These are phyloP conservation scores for Paspalum vaginatum DNA, from an alignment of 176 grass and related monocot genomes.

Conservation along the genomic window DNA sequence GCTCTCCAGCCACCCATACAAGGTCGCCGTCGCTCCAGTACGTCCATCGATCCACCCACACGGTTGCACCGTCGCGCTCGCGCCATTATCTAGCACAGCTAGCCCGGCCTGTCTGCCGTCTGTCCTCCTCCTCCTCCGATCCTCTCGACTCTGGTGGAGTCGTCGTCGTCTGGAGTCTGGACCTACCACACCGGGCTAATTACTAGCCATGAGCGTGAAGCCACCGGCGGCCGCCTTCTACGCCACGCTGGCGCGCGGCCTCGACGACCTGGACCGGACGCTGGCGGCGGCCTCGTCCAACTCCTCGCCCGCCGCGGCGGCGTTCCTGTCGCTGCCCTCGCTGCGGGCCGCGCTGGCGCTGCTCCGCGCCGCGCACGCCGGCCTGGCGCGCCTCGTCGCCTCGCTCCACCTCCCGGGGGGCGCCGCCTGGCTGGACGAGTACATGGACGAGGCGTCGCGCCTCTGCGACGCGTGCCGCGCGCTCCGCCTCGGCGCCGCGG, in stretches of 20 bases:
- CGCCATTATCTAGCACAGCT: slow-evolving; percentile 20
- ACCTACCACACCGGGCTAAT: no score
- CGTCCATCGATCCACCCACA: neutral
- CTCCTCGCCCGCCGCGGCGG: neutral
- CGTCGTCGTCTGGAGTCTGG: no score
- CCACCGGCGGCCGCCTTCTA: slow-evolving; percentile 66
- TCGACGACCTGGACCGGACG: slow-evolving; percentile 73
- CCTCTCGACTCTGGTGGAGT: no score
- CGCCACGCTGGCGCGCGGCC: slow-evolving; percentile 62
- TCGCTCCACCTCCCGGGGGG: slow-evolving; percentile 80
- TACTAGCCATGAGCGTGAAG: slow-evolving; percentile 66
- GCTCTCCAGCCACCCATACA: neutral
- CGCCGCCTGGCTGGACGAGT: slow-evolving; percentile 85
- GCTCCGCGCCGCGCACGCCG: slow-evolving; percentile 64
- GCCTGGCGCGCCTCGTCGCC: slow-evolving; percentile 65
- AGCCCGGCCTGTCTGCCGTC: neutral
- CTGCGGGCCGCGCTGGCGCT: slow-evolving; percentile 65
- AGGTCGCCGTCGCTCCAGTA: slow-evolving; percentile 36
- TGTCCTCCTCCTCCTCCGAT: neutral
- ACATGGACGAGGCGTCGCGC: slow-evolving; percentile 93
- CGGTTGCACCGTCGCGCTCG: slow-evolving; percentile 21
- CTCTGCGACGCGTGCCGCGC: slow-evolving; percentile 79
- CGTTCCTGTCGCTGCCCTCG: slow-evolving; percentile 68
- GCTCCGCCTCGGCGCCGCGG: slow-evolving; percentile 63
- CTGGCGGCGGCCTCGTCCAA: slow-evolving; percentile 29